phyloP scores from a whole-genome alignment of 192 early-diverging fungal genomes.

The Coemansia erecta region DNA sequence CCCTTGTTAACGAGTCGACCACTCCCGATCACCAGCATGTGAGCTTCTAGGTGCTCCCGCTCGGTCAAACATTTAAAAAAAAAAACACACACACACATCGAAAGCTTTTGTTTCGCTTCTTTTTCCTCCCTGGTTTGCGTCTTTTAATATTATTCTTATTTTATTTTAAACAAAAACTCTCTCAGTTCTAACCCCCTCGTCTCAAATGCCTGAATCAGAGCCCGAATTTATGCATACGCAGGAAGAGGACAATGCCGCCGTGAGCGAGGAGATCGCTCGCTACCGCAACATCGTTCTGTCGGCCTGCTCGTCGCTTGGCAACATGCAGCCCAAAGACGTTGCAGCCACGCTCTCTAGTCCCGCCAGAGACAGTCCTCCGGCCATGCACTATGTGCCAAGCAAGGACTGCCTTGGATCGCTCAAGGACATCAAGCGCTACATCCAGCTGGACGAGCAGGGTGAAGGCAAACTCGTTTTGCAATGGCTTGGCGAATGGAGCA shows the following conservation, averaged over 20 bases:
- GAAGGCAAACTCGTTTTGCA: slow-evolving; percentile 61
- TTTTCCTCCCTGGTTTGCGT: slow-evolving; percentile 6
- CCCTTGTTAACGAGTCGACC: slow-evolving; percentile 54
- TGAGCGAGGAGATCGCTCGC: slow-evolving; percentile 31
- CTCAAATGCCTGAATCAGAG: too few relatives aligned
- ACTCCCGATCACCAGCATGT: slow-evolving; percentile 23
- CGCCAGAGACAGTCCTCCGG: neutral
- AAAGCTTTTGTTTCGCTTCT: neutral
- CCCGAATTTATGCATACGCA: neutral
- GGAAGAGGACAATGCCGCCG: slow-evolving; percentile 9
- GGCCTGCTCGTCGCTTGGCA: slow-evolving; percentile 80
- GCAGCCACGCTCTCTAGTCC: neutral
- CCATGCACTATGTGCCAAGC: slow-evolving; percentile 68
- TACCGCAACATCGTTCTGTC: slow-evolving; percentile 61
- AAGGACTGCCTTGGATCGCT: slow-evolving; percentile 83
- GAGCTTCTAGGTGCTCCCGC: slow-evolving; percentile 11
- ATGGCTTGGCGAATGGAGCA: slow-evolving; percentile 71
- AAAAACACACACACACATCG: neutral
- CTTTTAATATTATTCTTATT: neutral
- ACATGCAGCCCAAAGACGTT: slow-evolving; percentile 58
- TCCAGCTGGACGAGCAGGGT: slow-evolving; percentile 71
- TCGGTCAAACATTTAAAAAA: neutral
- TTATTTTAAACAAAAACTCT: neutral
- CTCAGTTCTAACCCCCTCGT: too few relatives aligned
- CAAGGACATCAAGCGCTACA: slow-evolving; percentile 82